phyloP scores from a whole-genome alignment of 2,329 filamentous ascomycete species.

The Aspergillus flavus region DNA sequence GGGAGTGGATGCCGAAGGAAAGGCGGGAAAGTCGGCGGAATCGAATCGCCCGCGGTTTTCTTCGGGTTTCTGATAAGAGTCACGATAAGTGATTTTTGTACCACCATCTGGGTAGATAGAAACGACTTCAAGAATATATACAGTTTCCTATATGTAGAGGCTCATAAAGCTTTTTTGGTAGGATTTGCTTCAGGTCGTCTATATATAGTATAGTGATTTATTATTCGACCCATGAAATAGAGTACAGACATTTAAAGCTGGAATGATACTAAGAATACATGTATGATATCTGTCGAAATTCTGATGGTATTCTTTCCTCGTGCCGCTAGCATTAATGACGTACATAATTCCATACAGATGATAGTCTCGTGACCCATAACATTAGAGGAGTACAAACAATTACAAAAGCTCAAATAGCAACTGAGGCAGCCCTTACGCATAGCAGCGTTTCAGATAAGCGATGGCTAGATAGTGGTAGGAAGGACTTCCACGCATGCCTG shows the following conservation, averaged over 20 bases:
- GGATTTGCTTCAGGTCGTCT: background rate
- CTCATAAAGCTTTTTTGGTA: background rate
- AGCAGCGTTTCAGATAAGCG: background rate
- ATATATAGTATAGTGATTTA: background rate
- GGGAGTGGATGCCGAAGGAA: conserved; percentile 8
- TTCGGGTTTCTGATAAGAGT: conserved; percentile 10
- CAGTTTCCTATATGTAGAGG: background rate
- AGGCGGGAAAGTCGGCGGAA: conserved; percentile 15
- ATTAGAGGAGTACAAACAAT: conserved; percentile 4
- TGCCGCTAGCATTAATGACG: background rate
- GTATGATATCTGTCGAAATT: background rate
- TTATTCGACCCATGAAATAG: background rate
- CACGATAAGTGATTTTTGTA: background rate
- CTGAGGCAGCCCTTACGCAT: background rate
- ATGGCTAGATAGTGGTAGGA: background rate
- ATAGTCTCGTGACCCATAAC: background rate
- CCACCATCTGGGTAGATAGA: background rate
- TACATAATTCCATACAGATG: background rate
- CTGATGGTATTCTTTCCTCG: background rate
- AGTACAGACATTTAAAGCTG: background rate
- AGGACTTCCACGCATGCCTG: background rate
- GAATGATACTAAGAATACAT: background rate
- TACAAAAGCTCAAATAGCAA: background rate
- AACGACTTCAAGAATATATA: background rate
- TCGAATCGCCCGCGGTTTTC: conserved; percentile 8